phyloP scores from a whole-genome alignment of 2,329 filamentous ascomycete species.

The Fusarium floridanum region DNA sequence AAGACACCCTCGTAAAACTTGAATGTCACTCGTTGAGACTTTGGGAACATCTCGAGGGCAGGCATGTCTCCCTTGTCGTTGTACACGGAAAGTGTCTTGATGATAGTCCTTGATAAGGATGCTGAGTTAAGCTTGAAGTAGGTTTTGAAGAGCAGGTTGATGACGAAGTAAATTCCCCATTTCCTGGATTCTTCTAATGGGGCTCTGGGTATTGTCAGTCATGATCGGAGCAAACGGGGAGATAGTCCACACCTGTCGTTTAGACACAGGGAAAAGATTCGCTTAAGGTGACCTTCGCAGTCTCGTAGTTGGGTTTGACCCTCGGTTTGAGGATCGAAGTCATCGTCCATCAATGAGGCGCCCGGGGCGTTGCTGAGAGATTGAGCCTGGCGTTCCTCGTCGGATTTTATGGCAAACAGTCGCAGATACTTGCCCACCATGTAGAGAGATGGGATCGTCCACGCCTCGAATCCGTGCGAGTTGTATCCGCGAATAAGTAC shows the following conservation, averaged over 20 bases:
- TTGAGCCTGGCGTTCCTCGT: slow-evolving; percentile 71
- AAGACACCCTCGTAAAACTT: slow-evolving; percentile 96
- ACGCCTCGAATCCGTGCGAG: slow-evolving; percentile 81
- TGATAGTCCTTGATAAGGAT: slow-evolving; percentile 88
- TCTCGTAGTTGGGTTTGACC: slow-evolving; percentile 91
- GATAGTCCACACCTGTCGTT: slow-evolving; percentile 79
- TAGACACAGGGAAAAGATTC: slow-evolving; percentile 90
- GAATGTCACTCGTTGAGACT: slow-evolving; percentile 93
- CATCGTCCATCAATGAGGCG: slow-evolving; percentile 75
- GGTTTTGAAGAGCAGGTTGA: slow-evolving; percentile 96
- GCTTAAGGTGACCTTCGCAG: slow-evolving; percentile 89
- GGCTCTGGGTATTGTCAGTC: slow-evolving; percentile 60
- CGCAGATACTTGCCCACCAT: slow-evolving; percentile 87
- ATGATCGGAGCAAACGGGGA: not conserved
- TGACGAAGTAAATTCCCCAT: slow-evolving; percentile 97
- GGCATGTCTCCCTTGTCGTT: slow-evolving; percentile 82
- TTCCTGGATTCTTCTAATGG: slow-evolving; percentile 91
- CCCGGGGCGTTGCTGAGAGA: slow-evolving; percentile 53
- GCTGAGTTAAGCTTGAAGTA: slow-evolving; percentile 97
- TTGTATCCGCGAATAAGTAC: slow-evolving; percentile 85
- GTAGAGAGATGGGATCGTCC: slow-evolving; percentile 94
- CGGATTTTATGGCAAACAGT: slow-evolving; percentile 90
- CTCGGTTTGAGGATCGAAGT: slow-evolving; percentile 80
- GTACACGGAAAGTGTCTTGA: slow-evolving; percentile 85
- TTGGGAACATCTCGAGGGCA: slow-evolving; percentile 81